phyloP scores from a whole-genome alignment of 148 eudicot genomes.

The Rhododendron ovatum region DNA sequence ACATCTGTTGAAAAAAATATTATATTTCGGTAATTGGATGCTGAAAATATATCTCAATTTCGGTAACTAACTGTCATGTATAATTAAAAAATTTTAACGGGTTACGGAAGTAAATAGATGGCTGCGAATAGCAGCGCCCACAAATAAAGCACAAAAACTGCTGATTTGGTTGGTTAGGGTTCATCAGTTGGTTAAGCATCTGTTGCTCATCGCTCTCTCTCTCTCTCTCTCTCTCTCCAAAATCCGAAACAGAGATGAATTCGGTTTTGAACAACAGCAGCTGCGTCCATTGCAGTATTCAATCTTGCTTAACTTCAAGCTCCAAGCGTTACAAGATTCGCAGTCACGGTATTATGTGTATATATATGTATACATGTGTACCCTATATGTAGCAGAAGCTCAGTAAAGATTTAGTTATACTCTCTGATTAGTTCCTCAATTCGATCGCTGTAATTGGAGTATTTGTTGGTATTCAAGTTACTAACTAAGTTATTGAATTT shows the following conservation, averaged over 20 bases:
- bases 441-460: not conserved
- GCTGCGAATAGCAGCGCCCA: too few relatives aligned
- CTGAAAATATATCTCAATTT: too few relatives aligned
- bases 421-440: not conserved
- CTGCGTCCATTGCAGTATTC: not conserved
- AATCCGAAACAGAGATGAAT: not conserved
- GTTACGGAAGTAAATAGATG: too few relatives aligned
- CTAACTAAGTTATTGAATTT: not conserved
- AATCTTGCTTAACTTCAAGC: slow-evolving; percentile 1
- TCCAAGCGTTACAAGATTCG: not conserved
- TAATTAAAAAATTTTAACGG: too few relatives aligned
- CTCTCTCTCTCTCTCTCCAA: not conserved
- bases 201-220: not conserved
- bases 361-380: not conserved
- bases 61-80: too few relatives aligned
- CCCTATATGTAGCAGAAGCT: not conserved
- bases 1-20: too few relatives aligned
- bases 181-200: not conserved
- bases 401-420: not conserved
- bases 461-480: not conserved
- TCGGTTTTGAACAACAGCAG: not conserved
- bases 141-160: not conserved
- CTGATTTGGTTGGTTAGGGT: not conserved
- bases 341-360: not conserved
- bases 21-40: too few relatives aligned